Conservation (phyloP, 345 rosid species). For the Raphanus raphanistrum region DNA sequence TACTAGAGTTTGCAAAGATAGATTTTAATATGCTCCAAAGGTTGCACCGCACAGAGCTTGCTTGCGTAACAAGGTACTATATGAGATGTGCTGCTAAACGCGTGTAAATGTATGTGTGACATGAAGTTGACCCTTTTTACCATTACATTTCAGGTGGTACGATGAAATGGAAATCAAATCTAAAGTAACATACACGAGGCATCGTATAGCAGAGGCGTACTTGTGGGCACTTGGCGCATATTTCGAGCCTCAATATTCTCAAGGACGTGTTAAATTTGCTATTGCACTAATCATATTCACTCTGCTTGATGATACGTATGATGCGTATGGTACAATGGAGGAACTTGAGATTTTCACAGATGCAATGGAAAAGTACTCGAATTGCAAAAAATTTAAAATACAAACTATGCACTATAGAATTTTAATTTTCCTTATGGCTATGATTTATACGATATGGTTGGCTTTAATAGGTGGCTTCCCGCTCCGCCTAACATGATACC, state of each 20-base stretch:
- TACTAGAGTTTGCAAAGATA: conserved; percentile 33
- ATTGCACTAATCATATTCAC: conserved; percentile 9
- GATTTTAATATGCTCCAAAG: conserved; percentile 27
- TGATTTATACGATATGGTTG: neutral
- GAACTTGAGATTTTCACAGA: conserved; percentile 32
- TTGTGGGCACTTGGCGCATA: conserved; percentile 33
- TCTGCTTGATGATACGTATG: conserved; percentile 29
- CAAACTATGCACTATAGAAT: neutral
- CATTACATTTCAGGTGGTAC: conserved; percentile 23
- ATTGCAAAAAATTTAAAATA: neutral
- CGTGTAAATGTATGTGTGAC: neutral
- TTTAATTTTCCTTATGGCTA: neutral
- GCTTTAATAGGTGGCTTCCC: conserved; percentile 9
- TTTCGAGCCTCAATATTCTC: conserved; percentile 34
- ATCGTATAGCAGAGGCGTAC: conserved; percentile 15
- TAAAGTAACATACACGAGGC: conserved; percentile 18
- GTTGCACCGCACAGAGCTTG: conserved; percentile 22
- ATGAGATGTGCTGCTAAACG: neutral
- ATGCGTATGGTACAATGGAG: conserved; percentile 19
- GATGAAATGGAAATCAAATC: conserved; percentile 10
- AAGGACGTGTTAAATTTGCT: conserved; percentile 12
- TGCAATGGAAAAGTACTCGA: conserved; percentile 15
- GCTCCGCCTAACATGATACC: conserved; percentile 3
- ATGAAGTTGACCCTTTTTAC: neutral
- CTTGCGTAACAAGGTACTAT: conserved; percentile 16